phyloP scores from a whole-genome alignment of 139 green algal species.

The Deuterostichococcus epilithicus region DNA sequence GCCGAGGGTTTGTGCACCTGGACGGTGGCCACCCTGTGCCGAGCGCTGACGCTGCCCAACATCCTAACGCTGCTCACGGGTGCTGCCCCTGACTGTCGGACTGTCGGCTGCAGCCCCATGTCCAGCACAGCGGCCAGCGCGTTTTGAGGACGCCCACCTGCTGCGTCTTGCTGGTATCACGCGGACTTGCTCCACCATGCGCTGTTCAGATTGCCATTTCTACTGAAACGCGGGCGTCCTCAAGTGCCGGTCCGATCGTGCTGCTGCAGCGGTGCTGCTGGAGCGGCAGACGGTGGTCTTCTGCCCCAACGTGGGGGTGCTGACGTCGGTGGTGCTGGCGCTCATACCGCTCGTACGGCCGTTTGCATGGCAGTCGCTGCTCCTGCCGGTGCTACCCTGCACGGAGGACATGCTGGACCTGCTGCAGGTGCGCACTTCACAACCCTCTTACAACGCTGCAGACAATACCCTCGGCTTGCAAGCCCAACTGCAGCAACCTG shows the following conservation, averaged over 20 bases:
- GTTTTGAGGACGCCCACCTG: background rate
- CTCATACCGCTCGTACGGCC: conserved; percentile 81
- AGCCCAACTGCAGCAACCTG: no score
- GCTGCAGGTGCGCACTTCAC: conserved; percentile 19
- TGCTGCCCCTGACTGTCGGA: background rate
- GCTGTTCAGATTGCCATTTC: background rate
- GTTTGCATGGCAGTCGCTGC: conserved; percentile 80
- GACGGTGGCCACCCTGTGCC: conserved; percentile 71
- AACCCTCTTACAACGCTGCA: no score
- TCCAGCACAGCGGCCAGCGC: no score
- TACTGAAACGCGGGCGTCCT: background rate
- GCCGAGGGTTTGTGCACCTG: conserved; percentile 44
- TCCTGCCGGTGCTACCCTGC: conserved; percentile 77
- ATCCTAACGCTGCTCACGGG: conserved; percentile 67
- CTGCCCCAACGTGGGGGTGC: conserved; percentile 73
- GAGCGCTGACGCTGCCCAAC: conserved; percentile 74
- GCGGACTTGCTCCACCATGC: background rate
- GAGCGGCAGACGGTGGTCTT: conserved; percentile 90
- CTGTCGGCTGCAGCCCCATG: no score
- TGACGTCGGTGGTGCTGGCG: conserved; percentile 65
- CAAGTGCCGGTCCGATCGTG: no score
- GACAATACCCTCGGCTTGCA: no score
- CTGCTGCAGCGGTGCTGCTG: conserved; percentile 52
- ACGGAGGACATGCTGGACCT: conserved; percentile 34
- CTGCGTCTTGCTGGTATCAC: no score